phyloP scores from a whole-genome alignment of 192 early-diverging fungal species.

The Spinellus fusiger region DNA sequence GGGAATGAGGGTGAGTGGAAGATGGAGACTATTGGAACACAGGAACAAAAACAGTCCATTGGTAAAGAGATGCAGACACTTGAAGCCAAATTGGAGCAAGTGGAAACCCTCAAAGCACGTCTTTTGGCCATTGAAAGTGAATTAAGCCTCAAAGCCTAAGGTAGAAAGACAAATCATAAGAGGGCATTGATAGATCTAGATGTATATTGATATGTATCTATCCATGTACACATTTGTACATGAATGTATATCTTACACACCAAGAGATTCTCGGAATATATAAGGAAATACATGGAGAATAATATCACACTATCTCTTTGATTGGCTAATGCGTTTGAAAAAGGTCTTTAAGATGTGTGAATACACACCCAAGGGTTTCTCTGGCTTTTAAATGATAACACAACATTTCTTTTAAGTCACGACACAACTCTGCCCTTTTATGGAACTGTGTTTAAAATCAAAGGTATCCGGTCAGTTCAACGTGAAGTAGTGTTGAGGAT shows the following conservation, averaged over 20 bases:
- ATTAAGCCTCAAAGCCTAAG: conserved; percentile 34
- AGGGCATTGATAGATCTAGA: too few relatives aligned
- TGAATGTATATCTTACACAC: neutral
- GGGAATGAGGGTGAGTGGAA: conserved; percentile 85
- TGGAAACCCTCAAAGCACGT: conserved; percentile 38
- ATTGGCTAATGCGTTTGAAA: too few relatives aligned
- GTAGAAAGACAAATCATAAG: neutral
- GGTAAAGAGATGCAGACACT: conserved; percentile 81
- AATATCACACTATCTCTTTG: too few relatives aligned
- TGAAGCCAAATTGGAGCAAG: conserved; percentile 48
- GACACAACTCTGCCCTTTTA: too few relatives aligned
- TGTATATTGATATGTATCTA: neutral
- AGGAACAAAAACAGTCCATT: conserved; percentile 74
- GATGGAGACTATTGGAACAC: conserved; percentile 74
- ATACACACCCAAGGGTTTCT: too few relatives aligned
- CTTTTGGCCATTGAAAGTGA: conserved; percentile 48
- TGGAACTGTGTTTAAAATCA: too few relatives aligned
- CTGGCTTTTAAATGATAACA: too few relatives aligned
- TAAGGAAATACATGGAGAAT: too few relatives aligned
- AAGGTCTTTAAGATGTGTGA: too few relatives aligned
- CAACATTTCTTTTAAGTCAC: too few relatives aligned
- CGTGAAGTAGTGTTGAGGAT: too few relatives aligned
- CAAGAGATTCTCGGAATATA: neutral
- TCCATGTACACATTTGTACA: neutral
- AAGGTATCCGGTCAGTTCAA: too few relatives aligned